Evolutionary conservation across 345 rosid species (phyloP).

Genomic region (Kernera saxatilis): DNA sequence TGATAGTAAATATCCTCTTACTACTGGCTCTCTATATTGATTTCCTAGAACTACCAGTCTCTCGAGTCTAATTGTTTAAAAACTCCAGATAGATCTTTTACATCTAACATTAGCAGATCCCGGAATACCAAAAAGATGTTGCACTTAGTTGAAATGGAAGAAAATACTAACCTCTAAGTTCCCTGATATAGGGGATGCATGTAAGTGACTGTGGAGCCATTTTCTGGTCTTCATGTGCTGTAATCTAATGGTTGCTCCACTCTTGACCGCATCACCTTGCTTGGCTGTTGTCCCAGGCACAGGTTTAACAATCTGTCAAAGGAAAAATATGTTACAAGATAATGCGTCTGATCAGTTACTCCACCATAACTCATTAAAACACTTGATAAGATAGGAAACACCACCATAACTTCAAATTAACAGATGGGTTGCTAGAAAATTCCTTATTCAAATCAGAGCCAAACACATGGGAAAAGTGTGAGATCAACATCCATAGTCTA

Average conservation of each 20-base stretch:
- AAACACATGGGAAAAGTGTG: background rate
- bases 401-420: background rate
- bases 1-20: background rate
- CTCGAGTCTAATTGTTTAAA: background rate
- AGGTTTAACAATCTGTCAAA: conserved; percentile 72
- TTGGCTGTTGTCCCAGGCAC: conserved; percentile 46
- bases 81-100: background rate
- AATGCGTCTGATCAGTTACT: background rate
- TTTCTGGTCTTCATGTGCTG: conserved; percentile 95
- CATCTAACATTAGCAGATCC: background rate
- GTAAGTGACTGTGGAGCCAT: conserved; percentile 94
- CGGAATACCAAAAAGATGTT: background rate
- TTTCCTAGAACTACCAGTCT: background rate
- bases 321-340: background rate
- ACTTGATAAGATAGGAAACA: background rate
- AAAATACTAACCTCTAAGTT: conserved; percentile 73
- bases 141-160: background rate
- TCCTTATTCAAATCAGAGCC: background rate
- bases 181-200: conserved; percentile 93
- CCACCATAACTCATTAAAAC: background rate
- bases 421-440: background rate
- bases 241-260: conserved; percentile 68
- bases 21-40: background rate
- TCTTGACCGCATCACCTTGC: conserved; percentile 71
- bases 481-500: background rate